phyloP scores from a whole-genome alignment of 495 filamentous ascomycete genomes.

The Penicillium roqueforti region DNA sequence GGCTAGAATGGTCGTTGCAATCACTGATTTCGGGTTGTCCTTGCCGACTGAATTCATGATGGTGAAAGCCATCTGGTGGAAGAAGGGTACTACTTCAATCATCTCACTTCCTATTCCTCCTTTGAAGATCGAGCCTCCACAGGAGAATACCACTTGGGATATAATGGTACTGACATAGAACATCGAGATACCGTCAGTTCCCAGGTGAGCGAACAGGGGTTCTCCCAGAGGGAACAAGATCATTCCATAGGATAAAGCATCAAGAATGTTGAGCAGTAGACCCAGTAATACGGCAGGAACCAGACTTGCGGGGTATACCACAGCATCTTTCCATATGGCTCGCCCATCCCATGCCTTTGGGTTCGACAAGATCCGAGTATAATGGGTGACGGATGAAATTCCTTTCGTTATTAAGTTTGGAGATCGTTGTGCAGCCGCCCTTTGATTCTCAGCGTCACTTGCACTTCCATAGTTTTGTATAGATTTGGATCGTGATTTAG shows the following conservation, averaged over 20 bases:
- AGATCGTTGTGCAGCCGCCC: slow-evolving; percentile 6
- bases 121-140: slow-evolving; percentile 77
- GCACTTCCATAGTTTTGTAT: slow-evolving; percentile 32
- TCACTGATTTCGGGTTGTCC: slow-evolving; percentile 75
- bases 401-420: slow-evolving; percentile 17
- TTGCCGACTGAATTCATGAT: slow-evolving; percentile 75
- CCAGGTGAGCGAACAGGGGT: slow-evolving; percentile 75
- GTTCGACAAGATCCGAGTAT: slow-evolving; percentile 34
- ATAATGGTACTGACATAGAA: slow-evolving; percentile 98
- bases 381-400: slow-evolving; percentile 24
- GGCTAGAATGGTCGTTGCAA: slow-evolving; percentile 86
- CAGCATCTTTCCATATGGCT: slow-evolving; percentile 56
- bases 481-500: slow-evolving; percentile 34
- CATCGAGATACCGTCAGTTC: slow-evolving; percentile 92
- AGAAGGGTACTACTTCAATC: slow-evolving; percentile 97
- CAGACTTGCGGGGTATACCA: slow-evolving; percentile 63
- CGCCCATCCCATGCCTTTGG: slow-evolving; percentile 71
- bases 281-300: slow-evolving; percentile 86
- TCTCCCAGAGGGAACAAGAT: slow-evolving; percentile 91
- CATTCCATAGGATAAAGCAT: slow-evolving; percentile 95
- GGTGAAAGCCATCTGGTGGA: slow-evolving; percentile 92
- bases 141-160: slow-evolving; percentile 88
- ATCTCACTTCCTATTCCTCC: slow-evolving; percentile 96
- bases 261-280: slow-evolving; percentile 83
- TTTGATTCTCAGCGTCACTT: slow-evolving; percentile 41